These are phyloP conservation scores for Andrographis paniculata DNA, from an alignment of 305 asterid species.

Conservation along the genomic window DNA sequence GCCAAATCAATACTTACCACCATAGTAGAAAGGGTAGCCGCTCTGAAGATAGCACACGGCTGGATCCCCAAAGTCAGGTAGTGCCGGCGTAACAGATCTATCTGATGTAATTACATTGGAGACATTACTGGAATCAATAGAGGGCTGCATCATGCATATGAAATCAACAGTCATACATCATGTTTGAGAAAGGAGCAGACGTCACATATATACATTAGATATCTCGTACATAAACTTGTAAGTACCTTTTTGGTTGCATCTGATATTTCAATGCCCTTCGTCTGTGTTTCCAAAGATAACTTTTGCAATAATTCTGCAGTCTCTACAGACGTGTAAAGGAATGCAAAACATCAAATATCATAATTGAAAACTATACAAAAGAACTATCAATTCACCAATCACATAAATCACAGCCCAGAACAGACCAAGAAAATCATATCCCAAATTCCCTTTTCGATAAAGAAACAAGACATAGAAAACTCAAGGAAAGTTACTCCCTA, in stretches of 20 bases:
- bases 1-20: conserved; percentile 23
- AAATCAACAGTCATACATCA: background rate
- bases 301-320: conserved; percentile 60
- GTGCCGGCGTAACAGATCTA: conserved; percentile 37
- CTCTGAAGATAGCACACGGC: conserved; percentile 33
- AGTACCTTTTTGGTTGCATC: conserved; percentile 45
- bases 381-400: background rate
- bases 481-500: no score
- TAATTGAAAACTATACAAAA: background rate
- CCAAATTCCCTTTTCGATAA: no score
- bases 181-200: background rate
- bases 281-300: conserved; percentile 47
- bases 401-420: no score
- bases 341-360: background rate
- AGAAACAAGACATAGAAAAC: no score
- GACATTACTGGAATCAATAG: conserved; percentile 31
- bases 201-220: background rate
- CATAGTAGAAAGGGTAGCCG: conserved; percentile 47
- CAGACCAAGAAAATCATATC: no score
- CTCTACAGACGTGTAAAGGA: conserved; percentile 23
- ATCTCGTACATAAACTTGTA: background rate
- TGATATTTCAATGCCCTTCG: conserved; percentile 36
- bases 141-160: conserved; percentile 27
- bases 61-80: conserved; percentile 50
- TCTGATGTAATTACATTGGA: conserved; percentile 39